A percentile compares a stretch with the other conserved stretches of the same genome.
phyloP scores from a whole-genome alignment of 2,329 filamentous ascomycete genomes.

The Hypomyces perniciosus region DNA sequence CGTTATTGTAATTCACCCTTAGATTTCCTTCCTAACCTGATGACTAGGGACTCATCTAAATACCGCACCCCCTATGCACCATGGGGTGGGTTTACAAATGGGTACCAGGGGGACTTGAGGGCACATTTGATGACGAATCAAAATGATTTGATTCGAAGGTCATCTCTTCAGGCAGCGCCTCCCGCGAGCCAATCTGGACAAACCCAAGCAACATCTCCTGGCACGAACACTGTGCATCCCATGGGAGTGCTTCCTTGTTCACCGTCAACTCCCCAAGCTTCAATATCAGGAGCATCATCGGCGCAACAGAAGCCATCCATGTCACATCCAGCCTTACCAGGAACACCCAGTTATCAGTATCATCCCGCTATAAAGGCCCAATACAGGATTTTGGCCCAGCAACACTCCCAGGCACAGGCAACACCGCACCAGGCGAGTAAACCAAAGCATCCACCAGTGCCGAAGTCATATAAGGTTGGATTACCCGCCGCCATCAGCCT shows the following conservation, averaged over 20 bases:
- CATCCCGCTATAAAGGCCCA: conserved; percentile 12
- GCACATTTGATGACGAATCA: conserved; percentile 37
- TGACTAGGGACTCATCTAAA: conserved; percentile 44
- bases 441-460: conserved; percentile 19
- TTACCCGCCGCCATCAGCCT: conserved; percentile 19
- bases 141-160: conserved; percentile 24
- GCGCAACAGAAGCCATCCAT: conserved; percentile 2
- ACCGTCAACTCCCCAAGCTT: neutral
- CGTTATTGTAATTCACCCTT: conserved; percentile 11
- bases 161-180: conserved; percentile 12
- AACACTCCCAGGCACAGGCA: neutral
- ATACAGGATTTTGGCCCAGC: conserved; percentile 2
- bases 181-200: neutral
- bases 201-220: neutral
- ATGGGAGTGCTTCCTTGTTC: neutral
- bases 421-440: conserved; percentile 14
- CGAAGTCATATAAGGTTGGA: conserved; percentile 30
- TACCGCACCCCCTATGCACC: conserved; percentile 56
- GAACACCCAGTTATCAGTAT: conserved; percentile 2
- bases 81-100: conserved; percentile 54
- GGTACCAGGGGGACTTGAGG: conserved; percentile 49
- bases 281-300: neutral
- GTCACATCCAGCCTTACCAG: neutral
- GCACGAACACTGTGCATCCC: neutral
- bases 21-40: conserved; percentile 14